These are phyloP conservation scores for Tylopilus sp. DNA, from an alignment of 1,284 basidiomycete species.

Conservation along the genomic window DNA sequence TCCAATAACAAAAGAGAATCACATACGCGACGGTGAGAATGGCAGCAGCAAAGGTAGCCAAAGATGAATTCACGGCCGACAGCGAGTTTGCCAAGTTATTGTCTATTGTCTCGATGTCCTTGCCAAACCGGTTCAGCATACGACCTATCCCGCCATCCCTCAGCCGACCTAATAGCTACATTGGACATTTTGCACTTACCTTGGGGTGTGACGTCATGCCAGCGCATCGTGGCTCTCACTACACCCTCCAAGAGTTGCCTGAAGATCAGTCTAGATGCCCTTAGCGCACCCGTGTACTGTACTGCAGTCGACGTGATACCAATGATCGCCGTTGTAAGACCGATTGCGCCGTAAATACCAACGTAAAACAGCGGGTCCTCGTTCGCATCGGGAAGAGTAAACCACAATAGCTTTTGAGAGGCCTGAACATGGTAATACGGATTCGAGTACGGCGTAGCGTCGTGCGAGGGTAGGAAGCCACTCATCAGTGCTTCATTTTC, in stretches of 20 bases:
- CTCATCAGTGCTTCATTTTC: constrained; percentile 33
- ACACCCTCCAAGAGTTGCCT: constrained; percentile 41
- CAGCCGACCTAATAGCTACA: background rate
- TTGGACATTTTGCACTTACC: constrained; percentile 21
- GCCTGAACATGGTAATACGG: constrained; percentile 16
- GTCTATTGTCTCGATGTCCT: constrained; percentile 50
- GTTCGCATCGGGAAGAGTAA: constrained; percentile 40
- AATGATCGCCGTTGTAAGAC: constrained; percentile 38
- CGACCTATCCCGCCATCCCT: constrained; percentile 34
- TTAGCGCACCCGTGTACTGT: constrained; percentile 47
- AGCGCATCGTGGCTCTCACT: constrained; percentile 51
- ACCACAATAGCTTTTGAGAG: constrained; percentile 17
- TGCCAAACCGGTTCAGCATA: constrained; percentile 53
- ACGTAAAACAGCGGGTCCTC: constrained; percentile 51
- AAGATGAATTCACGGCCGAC: constrained; percentile 67
- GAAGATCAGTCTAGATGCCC: constrained; percentile 47
- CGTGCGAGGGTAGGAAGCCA: constrained; percentile 19
- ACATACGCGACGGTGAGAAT: constrained; percentile 34
- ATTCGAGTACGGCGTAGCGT: constrained; percentile 13
- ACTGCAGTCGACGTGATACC: constrained; percentile 36
- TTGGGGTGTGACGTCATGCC: constrained; percentile 49
- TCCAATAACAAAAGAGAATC: background rate
- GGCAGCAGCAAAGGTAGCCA: constrained; percentile 61
- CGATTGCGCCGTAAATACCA: constrained; percentile 45
- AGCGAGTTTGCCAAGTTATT: constrained; percentile 47